These are phyloP conservation scores for Aspergillus melleus DNA, from an alignment of 2,329 filamentous ascomycete species.

Conservation along the genomic window DNA sequence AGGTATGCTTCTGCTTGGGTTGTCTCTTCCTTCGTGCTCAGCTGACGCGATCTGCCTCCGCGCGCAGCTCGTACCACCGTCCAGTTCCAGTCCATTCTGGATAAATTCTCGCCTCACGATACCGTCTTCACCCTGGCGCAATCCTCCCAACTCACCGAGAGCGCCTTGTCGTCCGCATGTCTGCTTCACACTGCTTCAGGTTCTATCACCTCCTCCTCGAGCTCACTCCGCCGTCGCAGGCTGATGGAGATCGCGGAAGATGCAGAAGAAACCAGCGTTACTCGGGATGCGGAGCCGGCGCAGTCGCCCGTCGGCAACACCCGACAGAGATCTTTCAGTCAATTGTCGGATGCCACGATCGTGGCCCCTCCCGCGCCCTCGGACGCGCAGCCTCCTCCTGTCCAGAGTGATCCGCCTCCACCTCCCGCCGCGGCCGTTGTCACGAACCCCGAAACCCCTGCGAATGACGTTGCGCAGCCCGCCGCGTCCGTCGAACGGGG, in stretches of 20 bases:
- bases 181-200: constrained; percentile 84
- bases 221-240: constrained; percentile 72
- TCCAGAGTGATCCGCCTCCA: constrained; percentile 18
- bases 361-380: constrained; percentile 28
- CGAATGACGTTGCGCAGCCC: constrained; percentile 10
- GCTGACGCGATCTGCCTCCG: constrained; percentile 10
- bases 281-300: constrained; percentile 48
- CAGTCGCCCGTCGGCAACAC: constrained; percentile 20
- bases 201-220: constrained; percentile 81
- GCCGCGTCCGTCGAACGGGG: constrained; percentile 10
- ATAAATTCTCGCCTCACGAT: constrained; percentile 80
- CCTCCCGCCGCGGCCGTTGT: constrained; percentile 5
- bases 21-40: background rate
- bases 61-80: constrained; percentile 74
- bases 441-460: constrained; percentile 10
- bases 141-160: constrained; percentile 80
- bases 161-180: constrained; percentile 82
- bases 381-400: constrained; percentile 9
- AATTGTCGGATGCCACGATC: constrained; percentile 36
- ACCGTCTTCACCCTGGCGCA: constrained; percentile 74
- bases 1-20: constrained; percentile 59
- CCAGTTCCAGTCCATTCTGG: constrained; percentile 62
- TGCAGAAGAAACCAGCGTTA: constrained; percentile 73
- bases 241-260: constrained; percentile 94
- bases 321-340: constrained; percentile 30